Conservation (phyloP, 139 green algal species). For the Pleodorina starrii region DNA sequence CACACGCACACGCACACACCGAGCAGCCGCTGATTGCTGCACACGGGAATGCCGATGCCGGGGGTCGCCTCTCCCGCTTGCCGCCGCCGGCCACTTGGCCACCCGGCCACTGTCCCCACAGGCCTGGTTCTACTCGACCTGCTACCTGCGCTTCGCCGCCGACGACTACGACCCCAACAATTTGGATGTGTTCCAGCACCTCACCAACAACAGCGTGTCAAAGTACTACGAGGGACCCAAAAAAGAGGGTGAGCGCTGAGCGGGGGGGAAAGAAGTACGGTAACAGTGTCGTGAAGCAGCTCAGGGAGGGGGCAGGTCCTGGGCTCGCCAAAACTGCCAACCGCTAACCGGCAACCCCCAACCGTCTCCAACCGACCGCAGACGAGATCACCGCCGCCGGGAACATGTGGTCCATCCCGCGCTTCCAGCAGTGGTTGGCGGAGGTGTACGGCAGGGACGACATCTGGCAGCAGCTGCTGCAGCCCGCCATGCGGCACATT, state of each 20-base stretch:
- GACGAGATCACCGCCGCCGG: slow-evolving; percentile 44
- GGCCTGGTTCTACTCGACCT: slow-evolving; percentile 55
- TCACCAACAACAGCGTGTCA: slow-evolving; percentile 78
- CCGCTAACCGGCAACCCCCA: too few species aligned
- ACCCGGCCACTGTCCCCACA: background rate
- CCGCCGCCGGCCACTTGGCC: too few species aligned
- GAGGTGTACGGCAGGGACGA: slow-evolving; percentile 49
- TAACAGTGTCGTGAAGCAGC: too few species aligned
- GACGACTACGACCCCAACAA: slow-evolving; percentile 72
- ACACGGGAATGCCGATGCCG: too few species aligned
- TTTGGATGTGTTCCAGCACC: slow-evolving; percentile 75
- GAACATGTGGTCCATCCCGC: slow-evolving; percentile 58
- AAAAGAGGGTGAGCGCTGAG: slow-evolving; percentile 42
- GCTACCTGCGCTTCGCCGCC: slow-evolving; percentile 67
- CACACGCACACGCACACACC: too few species aligned
- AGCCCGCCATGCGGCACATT: slow-evolving; percentile 67
- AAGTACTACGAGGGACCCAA: slow-evolving; percentile 59
- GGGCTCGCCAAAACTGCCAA: too few species aligned
- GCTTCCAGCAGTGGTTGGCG: slow-evolving; percentile 56
- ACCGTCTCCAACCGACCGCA: too few species aligned
- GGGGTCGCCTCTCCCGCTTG: too few species aligned
- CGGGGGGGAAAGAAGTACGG: too few species aligned
- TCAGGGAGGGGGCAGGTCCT: too few species aligned
- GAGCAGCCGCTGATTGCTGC: too few species aligned
- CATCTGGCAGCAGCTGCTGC: slow-evolving; percentile 54